phyloP scores from a whole-genome alignment of 2,329 filamentous ascomycete species.

The Penicillium decumbens region DNA sequence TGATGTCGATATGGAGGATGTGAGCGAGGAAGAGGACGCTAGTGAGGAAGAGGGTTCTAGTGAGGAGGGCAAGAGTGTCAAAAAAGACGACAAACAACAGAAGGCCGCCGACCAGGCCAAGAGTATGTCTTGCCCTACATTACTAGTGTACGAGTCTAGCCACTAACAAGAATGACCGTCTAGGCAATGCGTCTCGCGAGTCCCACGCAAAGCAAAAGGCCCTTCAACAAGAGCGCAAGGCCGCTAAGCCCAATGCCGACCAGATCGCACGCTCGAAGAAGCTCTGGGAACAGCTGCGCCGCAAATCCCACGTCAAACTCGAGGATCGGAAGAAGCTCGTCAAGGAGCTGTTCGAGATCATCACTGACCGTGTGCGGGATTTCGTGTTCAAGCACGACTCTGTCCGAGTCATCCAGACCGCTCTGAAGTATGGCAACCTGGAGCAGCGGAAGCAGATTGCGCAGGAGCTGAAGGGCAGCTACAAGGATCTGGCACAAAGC shows the following conservation, averaged over 20 bases:
- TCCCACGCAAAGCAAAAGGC: constrained; percentile 90
- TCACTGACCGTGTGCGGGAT: constrained; percentile 85
- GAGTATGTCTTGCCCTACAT: constrained; percentile 22
- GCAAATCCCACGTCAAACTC: constrained; percentile 87
- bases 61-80: constrained; percentile 22
- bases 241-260: constrained; percentile 88
- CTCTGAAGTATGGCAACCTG: constrained; percentile 86
- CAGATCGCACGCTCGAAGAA: constrained; percentile 86
- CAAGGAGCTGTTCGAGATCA: constrained; percentile 82
- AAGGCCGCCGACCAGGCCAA: constrained; percentile 18
- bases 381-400: constrained; percentile 98
- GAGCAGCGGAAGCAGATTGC: constrained; percentile 85
- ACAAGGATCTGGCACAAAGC: constrained; percentile 81
- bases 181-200: constrained; percentile 72
- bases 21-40: constrained; percentile 50
- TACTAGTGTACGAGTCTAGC: constrained; percentile 6
- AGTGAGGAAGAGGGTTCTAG: constrained; percentile 42
- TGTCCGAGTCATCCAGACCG: constrained; percentile 93
- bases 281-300: constrained; percentile 87
- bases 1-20: constrained; percentile 36
- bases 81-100: constrained; percentile 14
- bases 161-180: constrained; percentile 3
- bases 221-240: constrained; percentile 80
- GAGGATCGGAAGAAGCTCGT: constrained; percentile 85
- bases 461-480: constrained; percentile 76